Evolutionary conservation across 495 filamentous ascomycete species (phyloP), one percentile per base, ranked within the genome.

Genomic region (Talaromyces borbonicus): DNA sequence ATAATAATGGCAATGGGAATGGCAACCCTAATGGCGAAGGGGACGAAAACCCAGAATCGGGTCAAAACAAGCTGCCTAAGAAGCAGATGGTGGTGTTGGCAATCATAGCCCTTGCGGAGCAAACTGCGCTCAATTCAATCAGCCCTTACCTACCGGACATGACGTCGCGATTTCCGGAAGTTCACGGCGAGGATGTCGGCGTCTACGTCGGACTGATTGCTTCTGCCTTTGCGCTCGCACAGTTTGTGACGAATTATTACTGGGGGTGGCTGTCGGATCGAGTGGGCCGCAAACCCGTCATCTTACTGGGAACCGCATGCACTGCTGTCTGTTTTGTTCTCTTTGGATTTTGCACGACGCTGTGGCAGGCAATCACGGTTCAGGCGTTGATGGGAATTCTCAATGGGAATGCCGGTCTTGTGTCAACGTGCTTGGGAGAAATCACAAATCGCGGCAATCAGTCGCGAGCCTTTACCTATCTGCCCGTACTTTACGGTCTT

Each of bases 381-480:
- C 93, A 98, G 58, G 78, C 81, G 0, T 64, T 90, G 31, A 95
- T 95, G 86, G 92, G 92, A 9, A 54, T 95, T 35, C 79, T 93
- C 18, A 97, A 97, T 58, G 92, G 93, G 8, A 98, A 98, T 52
- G 77, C 80, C 54, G 83, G 76, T 5, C 76, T 97, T 15, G 85
- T 98, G 2, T 89, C 87, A 20, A 95, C 93, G 1, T 92, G 88
- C 47, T 68, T 98, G 20, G 92, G 93, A 8, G 92, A 98, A 60
- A 83, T 98, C 47, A 98, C 92, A 1, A 90, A 97, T 56, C 79
- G 84, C 31, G 90, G 83, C 50, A 98, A 98, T 60, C 92, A 98
- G 65, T 87, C 83, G 31, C 75, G 75, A 38, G 90, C 89, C 0
- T 98, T 97, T 56, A 85, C 82, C 2, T 98, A 90, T 67, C 74